A percentile compares a stretch with the other conserved stretches of the same genome.
Evolutionary conservation across 2,329 filamentous ascomycete species (phyloP).

Genomic region (Fusarium miscanthi): DNA sequence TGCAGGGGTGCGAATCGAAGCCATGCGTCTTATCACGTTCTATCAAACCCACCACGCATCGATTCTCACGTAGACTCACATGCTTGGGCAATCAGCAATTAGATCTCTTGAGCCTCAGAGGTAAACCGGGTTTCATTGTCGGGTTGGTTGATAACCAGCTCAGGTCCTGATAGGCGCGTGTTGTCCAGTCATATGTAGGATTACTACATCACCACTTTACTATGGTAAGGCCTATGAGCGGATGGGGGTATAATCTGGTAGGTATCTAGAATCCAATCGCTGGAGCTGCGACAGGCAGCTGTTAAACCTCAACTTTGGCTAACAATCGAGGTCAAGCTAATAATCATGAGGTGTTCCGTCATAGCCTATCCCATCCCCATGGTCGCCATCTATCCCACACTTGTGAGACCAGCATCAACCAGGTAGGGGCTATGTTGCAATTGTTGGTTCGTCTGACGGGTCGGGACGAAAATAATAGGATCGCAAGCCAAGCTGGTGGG

Average conservation of each 20-base stretch:
- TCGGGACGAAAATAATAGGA: slow-evolving; percentile 1
- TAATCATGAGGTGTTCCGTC: not conserved
- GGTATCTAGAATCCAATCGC: not conserved
- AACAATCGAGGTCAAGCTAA: not conserved
- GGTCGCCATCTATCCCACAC: slow-evolving; percentile 4
- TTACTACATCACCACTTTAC: not conserved
- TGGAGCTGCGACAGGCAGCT: not conserved
- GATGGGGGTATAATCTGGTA: not conserved
- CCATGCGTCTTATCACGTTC: slow-evolving; percentile 18
- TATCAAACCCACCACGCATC: not conserved
- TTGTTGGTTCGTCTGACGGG: slow-evolving; percentile 14
- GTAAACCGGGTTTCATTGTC: not conserved
- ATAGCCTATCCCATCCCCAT: not conserved
- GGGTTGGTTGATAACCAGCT: not conserved
- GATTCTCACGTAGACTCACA: not conserved
- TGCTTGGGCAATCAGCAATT: not conserved
- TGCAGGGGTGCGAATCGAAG: not conserved
- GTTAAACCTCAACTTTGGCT: not conserved
- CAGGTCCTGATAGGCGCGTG: not conserved
- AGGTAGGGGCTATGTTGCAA: slow-evolving; percentile 5
- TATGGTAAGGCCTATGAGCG: not conserved
- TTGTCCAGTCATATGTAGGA: slow-evolving; percentile 2
- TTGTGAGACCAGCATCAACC: not conserved
- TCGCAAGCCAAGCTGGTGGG: not conserved
- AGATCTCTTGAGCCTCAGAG: not conserved